phyloP scores from a whole-genome alignment of 2,329 filamentous ascomycete genomes.

The Cryphonectria parasitica region DNA sequence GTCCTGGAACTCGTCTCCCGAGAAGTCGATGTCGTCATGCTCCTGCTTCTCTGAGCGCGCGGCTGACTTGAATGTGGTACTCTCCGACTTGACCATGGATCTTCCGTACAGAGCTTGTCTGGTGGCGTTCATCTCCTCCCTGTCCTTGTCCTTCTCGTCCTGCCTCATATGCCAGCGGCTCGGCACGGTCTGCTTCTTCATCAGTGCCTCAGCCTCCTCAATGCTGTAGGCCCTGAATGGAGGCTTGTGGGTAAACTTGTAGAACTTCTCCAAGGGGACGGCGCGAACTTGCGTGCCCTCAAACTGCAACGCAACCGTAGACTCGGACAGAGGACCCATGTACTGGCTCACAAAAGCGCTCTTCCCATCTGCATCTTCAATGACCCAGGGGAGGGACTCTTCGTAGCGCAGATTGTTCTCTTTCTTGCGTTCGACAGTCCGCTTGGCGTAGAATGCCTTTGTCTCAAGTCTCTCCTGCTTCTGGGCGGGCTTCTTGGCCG shows the following conservation, averaged over 20 bases:
- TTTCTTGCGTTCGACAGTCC: slow-evolving; percentile 78
- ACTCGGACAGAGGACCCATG: slow-evolving; percentile 83
- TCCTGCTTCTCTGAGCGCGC: slow-evolving; percentile 69
- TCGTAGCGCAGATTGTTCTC: slow-evolving; percentile 79
- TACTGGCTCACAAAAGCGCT: slow-evolving; percentile 94
- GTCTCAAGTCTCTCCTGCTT: slow-evolving; percentile 77
- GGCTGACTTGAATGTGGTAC: slow-evolving; percentile 63
- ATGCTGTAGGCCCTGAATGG: slow-evolving; percentile 77
- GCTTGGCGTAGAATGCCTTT: slow-evolving; percentile 81
- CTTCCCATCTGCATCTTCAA: slow-evolving; percentile 95
- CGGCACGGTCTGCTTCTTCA: slow-evolving; percentile 77
- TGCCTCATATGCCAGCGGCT: slow-evolving; percentile 81
- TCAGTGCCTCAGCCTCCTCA: slow-evolving; percentile 82
- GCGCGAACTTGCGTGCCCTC: slow-evolving; percentile 74
- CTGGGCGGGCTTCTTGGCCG: slow-evolving; percentile 52
- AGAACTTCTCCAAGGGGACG: slow-evolving; percentile 94
- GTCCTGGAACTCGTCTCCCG: slow-evolving; percentile 79
- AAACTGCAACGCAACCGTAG: slow-evolving; percentile 79
- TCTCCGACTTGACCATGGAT: slow-evolving; percentile 70
- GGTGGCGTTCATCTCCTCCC: slow-evolving; percentile 66
- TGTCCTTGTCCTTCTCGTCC: slow-evolving; percentile 60
- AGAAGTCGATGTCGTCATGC: slow-evolving; percentile 70
- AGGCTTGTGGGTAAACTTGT: slow-evolving; percentile 81
- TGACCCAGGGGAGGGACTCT: slow-evolving; percentile 92
- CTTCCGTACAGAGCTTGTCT: slow-evolving; percentile 54